Conservation (phyloP, 116 monocot species). For the Dioscorea cayenensis region DNA sequence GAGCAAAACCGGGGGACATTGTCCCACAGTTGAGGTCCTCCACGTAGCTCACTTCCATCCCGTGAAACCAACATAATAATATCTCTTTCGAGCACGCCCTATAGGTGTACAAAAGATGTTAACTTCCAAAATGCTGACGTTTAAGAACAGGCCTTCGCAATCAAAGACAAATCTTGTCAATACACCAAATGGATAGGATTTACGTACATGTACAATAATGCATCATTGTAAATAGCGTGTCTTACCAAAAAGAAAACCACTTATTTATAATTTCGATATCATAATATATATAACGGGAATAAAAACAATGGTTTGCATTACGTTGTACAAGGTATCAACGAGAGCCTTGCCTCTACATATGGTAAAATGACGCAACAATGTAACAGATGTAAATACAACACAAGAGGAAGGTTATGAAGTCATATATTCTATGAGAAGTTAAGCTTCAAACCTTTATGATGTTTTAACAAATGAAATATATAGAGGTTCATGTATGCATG, state of each 20-base stretch:
- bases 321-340: neutral
- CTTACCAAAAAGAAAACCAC: neutral
- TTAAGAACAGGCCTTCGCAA: neutral
- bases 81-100: constrained; percentile 5
- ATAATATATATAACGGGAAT: neutral
- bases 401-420: neutral
- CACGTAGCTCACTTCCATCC: constrained; percentile 31
- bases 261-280: neutral
- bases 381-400: neutral
- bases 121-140: neutral
- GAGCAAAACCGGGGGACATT: constrained; percentile 11
- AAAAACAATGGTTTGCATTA: neutral
- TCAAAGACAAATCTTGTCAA: neutral
- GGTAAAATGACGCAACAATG: neutral
- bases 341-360: neutral
- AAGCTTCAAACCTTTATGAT: neutral
- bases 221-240: neutral
- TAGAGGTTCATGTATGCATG: neutral
- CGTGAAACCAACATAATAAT: constrained; percentile 24
- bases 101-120: constrained; percentile 4
- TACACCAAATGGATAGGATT: neutral
- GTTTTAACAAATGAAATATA: neutral
- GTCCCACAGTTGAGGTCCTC: constrained; percentile 1
- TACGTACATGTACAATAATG: neutral
- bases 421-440: neutral